Conservation (phyloP, 2,329 filamentous ascomycete species). For the Sporothrix variecibatus region DNA sequence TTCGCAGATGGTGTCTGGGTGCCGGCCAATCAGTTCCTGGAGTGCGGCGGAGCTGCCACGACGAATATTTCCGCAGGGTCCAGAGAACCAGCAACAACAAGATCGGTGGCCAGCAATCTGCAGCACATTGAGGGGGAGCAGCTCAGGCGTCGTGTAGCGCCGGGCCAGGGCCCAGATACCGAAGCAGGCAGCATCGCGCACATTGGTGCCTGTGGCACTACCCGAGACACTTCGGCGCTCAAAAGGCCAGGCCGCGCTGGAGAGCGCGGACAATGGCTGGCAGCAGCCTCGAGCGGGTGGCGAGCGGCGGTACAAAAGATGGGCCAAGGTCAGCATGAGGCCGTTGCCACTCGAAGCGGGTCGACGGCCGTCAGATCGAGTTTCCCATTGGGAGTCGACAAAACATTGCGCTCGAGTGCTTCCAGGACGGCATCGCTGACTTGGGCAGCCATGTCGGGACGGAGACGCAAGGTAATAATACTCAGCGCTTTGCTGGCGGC, state of each 20-base stretch:
- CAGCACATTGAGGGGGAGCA: conserved; percentile 66
- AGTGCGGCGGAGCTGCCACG: conserved; percentile 89
- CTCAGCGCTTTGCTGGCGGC: conserved; percentile 92
- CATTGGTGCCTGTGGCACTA: conserved; percentile 82
- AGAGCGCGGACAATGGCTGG: conserved; percentile 75
- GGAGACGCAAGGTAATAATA: conserved; percentile 78
- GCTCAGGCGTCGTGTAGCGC: conserved; percentile 78
- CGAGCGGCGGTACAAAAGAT: conserved; percentile 82
- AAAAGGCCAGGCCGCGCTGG: conserved; percentile 80
- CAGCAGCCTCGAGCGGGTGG: conserved; percentile 72
- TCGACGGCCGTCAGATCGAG: conserved; percentile 75
- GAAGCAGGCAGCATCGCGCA: conserved; percentile 93
- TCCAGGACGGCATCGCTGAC: conserved; percentile 85
- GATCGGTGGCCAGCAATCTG: conserved; percentile 79
- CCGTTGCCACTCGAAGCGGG: conserved; percentile 93
- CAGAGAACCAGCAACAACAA: conserved; percentile 78
- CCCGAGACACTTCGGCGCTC: conserved; percentile 86
- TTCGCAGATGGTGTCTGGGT: conserved; percentile 78
- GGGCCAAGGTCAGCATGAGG: conserved; percentile 80
- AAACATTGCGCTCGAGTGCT: conserved; percentile 60
- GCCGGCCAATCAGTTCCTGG: conserved; percentile 89
- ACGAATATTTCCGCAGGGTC: conserved; percentile 93
- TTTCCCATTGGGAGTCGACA: conserved; percentile 39
- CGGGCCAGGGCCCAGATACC: conserved; percentile 91
- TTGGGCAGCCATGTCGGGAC: conserved; percentile 77